Base-by-base conservation (phyloP, 192 early-diverging fungal species). In the Coemansia sp. region DNA sequence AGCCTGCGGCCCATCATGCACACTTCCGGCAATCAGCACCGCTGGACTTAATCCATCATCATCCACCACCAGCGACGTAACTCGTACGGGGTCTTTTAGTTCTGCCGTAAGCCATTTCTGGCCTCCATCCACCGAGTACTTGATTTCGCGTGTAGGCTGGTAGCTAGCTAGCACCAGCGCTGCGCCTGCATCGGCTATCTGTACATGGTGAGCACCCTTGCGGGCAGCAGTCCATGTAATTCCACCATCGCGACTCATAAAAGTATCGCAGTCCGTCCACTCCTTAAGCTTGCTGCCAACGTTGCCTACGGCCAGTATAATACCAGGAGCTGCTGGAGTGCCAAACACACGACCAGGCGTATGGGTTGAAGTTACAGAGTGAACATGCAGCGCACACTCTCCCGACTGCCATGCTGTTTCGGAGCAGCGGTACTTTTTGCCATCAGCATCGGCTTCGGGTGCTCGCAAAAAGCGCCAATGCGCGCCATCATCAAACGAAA, bases 271-370 rank as follows among this genome's bases (percentile, higher is more conserved):
- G 20, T 88, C 78, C 23, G 81, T 80, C 70, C 90, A 93, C 3
- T 81, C 76, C 19, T 82, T 43, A 10, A 96, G 77, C 48, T 84
- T 72, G 0, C 73, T 28, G 18, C 94, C 93, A 10, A 93, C 94
- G 53, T 77, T 90, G 16, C 96, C 96, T 16, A 97, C 91, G 33
- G 91, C 96, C 78, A 96, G 64, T n/a, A 97, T 64, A 10, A 93
- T 75, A 44, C 96, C 96, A 6, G 92, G 82, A 36, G 92, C 86
- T 6, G 84, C 72, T 14, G 70, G 57, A 1, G 86, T 81, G 16
- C 88, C 88, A 62, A 90, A 93, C 7, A 94, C 79, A 11, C 79
- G 80, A 6, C 91, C 92, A 18, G 81, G 58, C 43, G 89, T 83
- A 28, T 80, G 80, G 5, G 77, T 64, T 2, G 80, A 77, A 0